A percentile compares a stretch with the other conserved stretches of the same genome.
Evolutionary conservation across 164 flowering plant species (phyloP).

Genomic region (Akebia trifoliata): DNA sequence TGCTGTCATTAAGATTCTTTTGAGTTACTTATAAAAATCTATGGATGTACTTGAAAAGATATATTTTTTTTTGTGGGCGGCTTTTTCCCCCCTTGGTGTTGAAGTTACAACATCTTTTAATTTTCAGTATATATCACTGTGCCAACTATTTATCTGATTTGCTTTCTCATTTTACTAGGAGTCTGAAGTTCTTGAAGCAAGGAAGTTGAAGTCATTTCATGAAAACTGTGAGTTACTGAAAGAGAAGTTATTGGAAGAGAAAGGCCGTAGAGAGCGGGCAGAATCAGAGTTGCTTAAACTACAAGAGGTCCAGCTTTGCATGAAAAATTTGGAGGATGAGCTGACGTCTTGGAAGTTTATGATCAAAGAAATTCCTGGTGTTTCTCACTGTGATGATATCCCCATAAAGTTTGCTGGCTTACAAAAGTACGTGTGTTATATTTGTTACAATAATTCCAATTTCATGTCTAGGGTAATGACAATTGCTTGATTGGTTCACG

Average conservation of each 20-base stretch:
- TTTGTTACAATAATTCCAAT: slow-evolving; percentile 4
- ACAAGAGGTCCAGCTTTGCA: slow-evolving; percentile 44
- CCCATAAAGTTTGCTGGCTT: slow-evolving; percentile 54
- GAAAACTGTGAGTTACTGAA: slow-evolving; percentile 62
- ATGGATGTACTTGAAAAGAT: not conserved
- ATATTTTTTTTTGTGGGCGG: not conserved
- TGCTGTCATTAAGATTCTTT: not conserved
- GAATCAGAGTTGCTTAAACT: slow-evolving; percentile 61
- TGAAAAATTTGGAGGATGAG: slow-evolving; percentile 69
- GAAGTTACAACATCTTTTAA: not conserved
- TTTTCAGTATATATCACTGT: not conserved
- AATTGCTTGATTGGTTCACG: not conserved
- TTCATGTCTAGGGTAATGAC: not conserved
- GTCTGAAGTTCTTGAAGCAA: slow-evolving; percentile 85
- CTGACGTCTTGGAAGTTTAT: slow-evolving; percentile 63
- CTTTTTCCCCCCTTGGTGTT: not conserved
- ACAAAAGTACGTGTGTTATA: slow-evolving; percentile 51
- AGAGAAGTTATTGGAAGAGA: slow-evolving; percentile 76
- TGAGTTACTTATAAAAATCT: not conserved
- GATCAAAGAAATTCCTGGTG: slow-evolving; percentile 66
- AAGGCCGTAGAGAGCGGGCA: slow-evolving; percentile 66
- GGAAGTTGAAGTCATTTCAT: slow-evolving; percentile 63
- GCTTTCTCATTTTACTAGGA: slow-evolving; percentile 40
- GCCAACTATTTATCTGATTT: slow-evolving; percentile 1
- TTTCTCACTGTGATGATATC: slow-evolving; percentile 62